Conservation (phyloP, 352 stramenopile species). For the Sclerospora graminicola region DNA sequence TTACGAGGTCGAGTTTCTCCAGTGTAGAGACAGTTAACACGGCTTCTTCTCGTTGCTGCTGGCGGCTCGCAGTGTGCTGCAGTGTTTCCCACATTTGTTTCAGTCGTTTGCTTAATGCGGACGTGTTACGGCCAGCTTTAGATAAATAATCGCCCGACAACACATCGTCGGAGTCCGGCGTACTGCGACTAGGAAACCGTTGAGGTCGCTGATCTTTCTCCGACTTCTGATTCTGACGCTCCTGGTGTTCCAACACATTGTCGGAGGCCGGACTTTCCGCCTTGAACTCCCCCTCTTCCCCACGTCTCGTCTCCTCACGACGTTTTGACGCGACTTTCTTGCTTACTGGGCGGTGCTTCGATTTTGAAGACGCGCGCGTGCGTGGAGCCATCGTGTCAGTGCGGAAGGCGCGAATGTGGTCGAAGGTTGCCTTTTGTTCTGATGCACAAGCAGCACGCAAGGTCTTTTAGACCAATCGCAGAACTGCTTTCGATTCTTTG, state of each 20-base stretch:
- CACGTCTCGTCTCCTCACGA: not conserved
- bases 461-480: too few species aligned
- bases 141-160: conserved; percentile 15
- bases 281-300: conserved; percentile 10
- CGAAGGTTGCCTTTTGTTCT: too few species aligned
- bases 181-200: not conserved
- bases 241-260: conserved; percentile 1
- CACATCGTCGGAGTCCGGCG: not conserved
- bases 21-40: conserved; percentile 10
- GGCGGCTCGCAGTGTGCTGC: conserved; percentile 25
- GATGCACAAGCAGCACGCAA: too few species aligned
- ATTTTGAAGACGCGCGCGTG: not conserved
- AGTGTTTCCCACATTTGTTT: conserved; percentile 42
- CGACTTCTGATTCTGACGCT: conserved; percentile 5
- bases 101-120: conserved; percentile 35
- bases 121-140: conserved; percentile 6
- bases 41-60: conserved; percentile 34
- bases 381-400: conserved; percentile 10
- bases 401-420: too few species aligned
- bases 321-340: not conserved
- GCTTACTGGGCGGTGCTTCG: not conserved
- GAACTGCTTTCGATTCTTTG: too few species aligned
- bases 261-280: conserved; percentile 12
- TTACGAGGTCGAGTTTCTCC: conserved; percentile 33
- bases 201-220: not conserved